A percentile compares a stretch with the other conserved stretches of the same genome.
These are phyloP conservation scores for Coemansia sp. DNA, from an alignment of 192 early-diverging fungal species.

Conservation along the genomic window DNA sequence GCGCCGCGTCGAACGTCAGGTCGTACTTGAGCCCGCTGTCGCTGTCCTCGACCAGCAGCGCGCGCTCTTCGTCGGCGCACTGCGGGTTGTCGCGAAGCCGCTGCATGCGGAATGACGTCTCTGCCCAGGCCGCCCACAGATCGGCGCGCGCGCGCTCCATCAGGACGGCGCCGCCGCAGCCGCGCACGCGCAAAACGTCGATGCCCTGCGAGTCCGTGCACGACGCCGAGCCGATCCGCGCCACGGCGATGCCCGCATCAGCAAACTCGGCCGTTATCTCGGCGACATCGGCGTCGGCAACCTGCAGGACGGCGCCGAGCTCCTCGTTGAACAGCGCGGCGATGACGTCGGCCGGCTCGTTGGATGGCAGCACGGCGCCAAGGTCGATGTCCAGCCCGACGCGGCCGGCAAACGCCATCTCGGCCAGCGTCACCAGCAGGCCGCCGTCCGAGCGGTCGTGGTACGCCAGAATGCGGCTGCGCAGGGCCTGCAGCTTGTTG, in stretches of 20 bases:
- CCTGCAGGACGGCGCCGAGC: slow-evolving; percentile 94
- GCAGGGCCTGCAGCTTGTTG: slow-evolving; percentile 60
- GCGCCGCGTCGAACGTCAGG: slow-evolving; percentile 73
- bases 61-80: slow-evolving; percentile 83
- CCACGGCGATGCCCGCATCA: slow-evolving; percentile 57
- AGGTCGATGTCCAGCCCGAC: slow-evolving; percentile 75
- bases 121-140: slow-evolving; percentile 82
- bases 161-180: slow-evolving; percentile 41
- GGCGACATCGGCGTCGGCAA: slow-evolving; percentile 58
- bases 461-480: slow-evolving; percentile 76
- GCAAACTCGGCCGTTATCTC: slow-evolving; percentile 44
- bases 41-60: slow-evolving; percentile 60
- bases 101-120: slow-evolving; percentile 92
- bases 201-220: slow-evolving; percentile 27
- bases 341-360: slow-evolving; percentile 45
- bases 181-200: slow-evolving; percentile 57
- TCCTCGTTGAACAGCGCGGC: slow-evolving; percentile 93
- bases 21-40: slow-evolving; percentile 79
- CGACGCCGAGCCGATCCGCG: slow-evolving; percentile 56
- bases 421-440: slow-evolving; percentile 82
- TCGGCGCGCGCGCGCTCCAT: slow-evolving; percentile 59
- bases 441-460: slow-evolving; percentile 99
- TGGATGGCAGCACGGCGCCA: slow-evolving; percentile 26
- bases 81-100: slow-evolving; percentile 82
- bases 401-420: slow-evolving; percentile 97